These are phyloP conservation scores for Zygotorulaspora sp. DNA, from an alignment of 805 yeast genomes.

Conservation along the genomic window DNA sequence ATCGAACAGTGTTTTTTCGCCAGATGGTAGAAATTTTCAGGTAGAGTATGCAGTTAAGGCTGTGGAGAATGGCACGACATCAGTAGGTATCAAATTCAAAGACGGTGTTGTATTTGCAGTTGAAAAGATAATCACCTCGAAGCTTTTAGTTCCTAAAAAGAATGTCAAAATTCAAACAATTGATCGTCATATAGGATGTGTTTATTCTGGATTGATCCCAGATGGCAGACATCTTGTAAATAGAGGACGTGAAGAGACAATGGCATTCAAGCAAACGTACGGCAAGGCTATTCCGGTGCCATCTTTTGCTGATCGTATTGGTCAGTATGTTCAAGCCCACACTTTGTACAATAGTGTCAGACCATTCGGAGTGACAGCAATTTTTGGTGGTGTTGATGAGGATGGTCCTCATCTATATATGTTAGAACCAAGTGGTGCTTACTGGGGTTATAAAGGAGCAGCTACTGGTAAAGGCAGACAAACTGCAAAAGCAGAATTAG, in stretches of 20 bases:
- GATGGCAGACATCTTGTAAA: conserved; percentile 93
- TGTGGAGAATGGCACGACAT: conserved; percentile 94
- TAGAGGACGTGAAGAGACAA: conserved; percentile 90
- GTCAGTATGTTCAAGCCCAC: conserved; percentile 89
- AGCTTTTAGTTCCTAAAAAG: conserved; percentile 80
- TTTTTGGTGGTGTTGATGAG: conserved; percentile 89
- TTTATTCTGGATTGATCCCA: conserved; percentile 90
- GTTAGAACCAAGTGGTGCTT: conserved; percentile 96
- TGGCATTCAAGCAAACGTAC: conserved; percentile 69
- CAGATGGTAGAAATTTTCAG: conserved; percentile 91
- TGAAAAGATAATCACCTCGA: conserved; percentile 86
- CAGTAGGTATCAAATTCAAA: conserved; percentile 84
- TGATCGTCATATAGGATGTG: conserved; percentile 91
- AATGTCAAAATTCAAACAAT: conserved; percentile 89
- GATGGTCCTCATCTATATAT: conserved; percentile 90
- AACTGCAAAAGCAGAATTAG: conserved; percentile 94
- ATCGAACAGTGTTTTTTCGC: conserved; percentile 87
- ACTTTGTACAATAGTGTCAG: conserved; percentile 95
- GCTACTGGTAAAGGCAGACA: conserved; percentile 99
- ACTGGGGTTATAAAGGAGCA: conserved; percentile 97
- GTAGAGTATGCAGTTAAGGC: conserved; percentile 98
- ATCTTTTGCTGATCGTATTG: conserved; percentile 79
- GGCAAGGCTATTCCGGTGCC: conserved; percentile 74
- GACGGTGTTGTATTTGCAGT: conserved; percentile 97
- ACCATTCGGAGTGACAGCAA: conserved; percentile 92